phyloP scores from a whole-genome alignment of 1,139 yeast species.

The Citeromyces hawaiiensis region DNA sequence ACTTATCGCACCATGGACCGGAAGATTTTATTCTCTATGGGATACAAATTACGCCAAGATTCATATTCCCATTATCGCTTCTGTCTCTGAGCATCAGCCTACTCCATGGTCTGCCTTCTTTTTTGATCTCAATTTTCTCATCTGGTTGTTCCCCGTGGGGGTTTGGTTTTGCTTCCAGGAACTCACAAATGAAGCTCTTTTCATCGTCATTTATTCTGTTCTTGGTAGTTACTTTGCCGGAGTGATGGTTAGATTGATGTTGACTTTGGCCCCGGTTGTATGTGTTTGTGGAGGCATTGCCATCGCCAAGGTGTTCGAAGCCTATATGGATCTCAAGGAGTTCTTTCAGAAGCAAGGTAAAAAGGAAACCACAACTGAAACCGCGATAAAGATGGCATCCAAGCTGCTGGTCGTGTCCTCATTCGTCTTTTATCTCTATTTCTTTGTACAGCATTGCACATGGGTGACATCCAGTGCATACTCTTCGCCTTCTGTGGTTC shows the following conservation, averaged over 20 bases:
- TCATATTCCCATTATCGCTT: conserved; percentile 97
- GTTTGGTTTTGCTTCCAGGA: conserved; percentile 85
- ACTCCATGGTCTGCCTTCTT: conserved; percentile 99
- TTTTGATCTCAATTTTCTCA: conserved; percentile 83
- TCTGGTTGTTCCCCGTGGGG: conserved; percentile 99
- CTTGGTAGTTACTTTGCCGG: conserved; percentile 96
- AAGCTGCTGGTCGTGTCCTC: conserved; percentile 55
- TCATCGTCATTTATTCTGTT: conserved; percentile 27
- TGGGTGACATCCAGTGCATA: conserved; percentile 96
- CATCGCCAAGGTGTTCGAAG: conserved; percentile 69
- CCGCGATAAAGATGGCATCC: conserved; percentile 21
- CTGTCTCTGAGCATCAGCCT: conserved; percentile 98
- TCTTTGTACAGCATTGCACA: conserved; percentile 90
- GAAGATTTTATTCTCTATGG: conserved; percentile 97
- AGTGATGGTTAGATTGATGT: conserved; percentile 97
- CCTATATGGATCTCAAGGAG: conserved; percentile 59
- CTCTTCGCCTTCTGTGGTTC: conserved; percentile 94
- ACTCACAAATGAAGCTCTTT: conserved; percentile 35
- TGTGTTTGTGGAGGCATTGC: conserved; percentile 90
- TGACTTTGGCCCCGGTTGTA: conserved; percentile 90
- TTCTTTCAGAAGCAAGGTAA: conserved; percentile 13
- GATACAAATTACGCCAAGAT: conserved; percentile 95
- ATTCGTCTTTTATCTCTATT: conserved; percentile 59
- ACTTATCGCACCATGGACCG: conserved; percentile 98
- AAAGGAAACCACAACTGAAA: conserved; percentile 1